phyloP scores from a whole-genome alignment of 441 rosid species.

The Euphorbia schlechtendalii region DNA sequence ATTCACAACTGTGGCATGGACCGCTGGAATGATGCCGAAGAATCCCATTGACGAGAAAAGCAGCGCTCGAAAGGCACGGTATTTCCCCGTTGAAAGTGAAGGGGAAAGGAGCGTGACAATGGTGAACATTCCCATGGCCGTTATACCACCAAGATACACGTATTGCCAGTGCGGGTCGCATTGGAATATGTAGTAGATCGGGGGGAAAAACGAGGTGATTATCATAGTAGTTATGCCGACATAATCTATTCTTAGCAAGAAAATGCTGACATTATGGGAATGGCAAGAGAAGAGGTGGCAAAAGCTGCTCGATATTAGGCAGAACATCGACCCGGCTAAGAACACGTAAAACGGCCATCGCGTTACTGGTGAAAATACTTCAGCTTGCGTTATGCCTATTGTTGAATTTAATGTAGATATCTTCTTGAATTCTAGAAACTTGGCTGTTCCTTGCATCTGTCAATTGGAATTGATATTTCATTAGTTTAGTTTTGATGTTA shows the following conservation, averaged over 20 bases:
- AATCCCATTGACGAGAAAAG: conserved; percentile 71
- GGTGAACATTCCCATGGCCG: conserved; percentile 65
- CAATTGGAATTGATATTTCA: background rate
- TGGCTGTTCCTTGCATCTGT: conserved; percentile 28
- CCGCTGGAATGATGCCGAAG: conserved; percentile 61
- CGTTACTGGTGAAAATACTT: conserved; percentile 23
- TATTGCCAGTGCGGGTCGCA: conserved; percentile 70
- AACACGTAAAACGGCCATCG: conserved; percentile 76
- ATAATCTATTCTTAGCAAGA: conserved; percentile 54
- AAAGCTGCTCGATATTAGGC: conserved; percentile 66
- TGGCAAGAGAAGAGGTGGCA: conserved; percentile 85
- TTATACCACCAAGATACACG: conserved; percentile 56
- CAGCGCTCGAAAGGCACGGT: conserved; percentile 49
- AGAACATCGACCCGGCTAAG: conserved; percentile 71
- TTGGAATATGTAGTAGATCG: conserved; percentile 74
- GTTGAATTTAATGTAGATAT: conserved; percentile 11
- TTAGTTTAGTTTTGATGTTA: background rate
- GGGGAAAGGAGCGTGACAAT: conserved; percentile 61
- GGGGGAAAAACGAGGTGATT: conserved; percentile 82
- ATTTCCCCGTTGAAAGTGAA: conserved; percentile 42
- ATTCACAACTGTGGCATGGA: conserved; percentile 51
- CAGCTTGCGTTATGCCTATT: background rate
- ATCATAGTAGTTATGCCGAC: conserved; percentile 69
- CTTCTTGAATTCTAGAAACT: conserved; percentile 24
- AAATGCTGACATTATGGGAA: conserved; percentile 48